phyloP scores from a whole-genome alignment of 176 grass and related monocot species.

The Bothriochloa decipiens region DNA sequence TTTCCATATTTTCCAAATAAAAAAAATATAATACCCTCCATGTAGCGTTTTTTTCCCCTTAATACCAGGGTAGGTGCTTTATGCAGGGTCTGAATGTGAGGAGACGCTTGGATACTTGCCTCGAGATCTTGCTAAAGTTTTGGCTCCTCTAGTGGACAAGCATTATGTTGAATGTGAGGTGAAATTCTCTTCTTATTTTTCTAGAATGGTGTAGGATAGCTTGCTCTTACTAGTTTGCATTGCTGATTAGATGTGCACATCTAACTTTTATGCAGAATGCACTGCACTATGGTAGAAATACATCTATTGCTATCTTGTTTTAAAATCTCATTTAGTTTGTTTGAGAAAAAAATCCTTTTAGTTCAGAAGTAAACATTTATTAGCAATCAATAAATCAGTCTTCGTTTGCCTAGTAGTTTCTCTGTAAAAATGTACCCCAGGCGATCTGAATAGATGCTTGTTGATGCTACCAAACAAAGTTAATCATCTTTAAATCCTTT shows the following conservation, averaged over 20 bases:
- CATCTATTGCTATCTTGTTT: neutral
- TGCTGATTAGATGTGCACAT: conserved; percentile 10
- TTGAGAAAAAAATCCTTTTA: neutral
- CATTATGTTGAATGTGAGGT: conserved; percentile 71
- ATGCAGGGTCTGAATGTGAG: conserved; percentile 42
- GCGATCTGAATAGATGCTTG: conserved; percentile 4
- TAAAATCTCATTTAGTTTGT: conserved; percentile 14
- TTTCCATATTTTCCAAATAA: conserved; percentile 39
- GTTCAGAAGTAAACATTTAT: conserved; percentile 11
- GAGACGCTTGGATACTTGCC: conserved; percentile 82
- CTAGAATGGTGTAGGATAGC: conserved; percentile 3
- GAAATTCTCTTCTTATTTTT: conserved; percentile 33
- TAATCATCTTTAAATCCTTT: neutral
- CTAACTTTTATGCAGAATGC: conserved; percentile 17
- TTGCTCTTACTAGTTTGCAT: neutral
- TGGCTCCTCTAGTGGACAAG: conserved; percentile 82
- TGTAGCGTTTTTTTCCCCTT: neutral
- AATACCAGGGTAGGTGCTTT: conserved; percentile 69
- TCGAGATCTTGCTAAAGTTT: conserved; percentile 74
- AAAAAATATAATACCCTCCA: conserved; percentile 23
- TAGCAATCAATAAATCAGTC: conserved; percentile 8
- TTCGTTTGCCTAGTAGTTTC: neutral
- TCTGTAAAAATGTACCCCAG: neutral
- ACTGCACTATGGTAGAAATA: neutral
- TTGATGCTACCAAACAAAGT: conserved; percentile 16